phyloP scores from a whole-genome alignment of 331 rosid genomes.

The Quercus phellos region DNA sequence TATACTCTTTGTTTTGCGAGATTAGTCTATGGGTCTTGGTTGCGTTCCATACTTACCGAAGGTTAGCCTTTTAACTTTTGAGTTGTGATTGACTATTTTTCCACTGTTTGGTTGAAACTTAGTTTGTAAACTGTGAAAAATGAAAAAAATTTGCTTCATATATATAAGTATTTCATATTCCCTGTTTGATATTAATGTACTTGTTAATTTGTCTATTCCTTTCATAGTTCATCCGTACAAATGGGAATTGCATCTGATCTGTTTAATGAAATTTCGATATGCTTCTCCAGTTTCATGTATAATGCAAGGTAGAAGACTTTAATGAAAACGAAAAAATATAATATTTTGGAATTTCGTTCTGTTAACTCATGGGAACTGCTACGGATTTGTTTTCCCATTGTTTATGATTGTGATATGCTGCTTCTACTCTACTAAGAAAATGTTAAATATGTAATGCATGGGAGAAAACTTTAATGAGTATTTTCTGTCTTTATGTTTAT shows the following conservation, averaged over 20 bases:
- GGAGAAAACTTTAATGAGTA: not conserved
- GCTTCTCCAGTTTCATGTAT: not conserved
- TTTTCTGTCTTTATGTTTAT: too few relatives aligned
- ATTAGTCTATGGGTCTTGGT: constrained; percentile 93
- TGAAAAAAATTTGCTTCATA: not conserved
- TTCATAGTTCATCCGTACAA: not conserved
- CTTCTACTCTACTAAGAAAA: not conserved
- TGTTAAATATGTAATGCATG: not conserved
- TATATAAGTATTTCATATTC: not conserved
- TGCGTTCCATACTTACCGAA: constrained; percentile 94
- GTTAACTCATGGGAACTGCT: not conserved
- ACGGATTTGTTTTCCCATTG: not conserved
- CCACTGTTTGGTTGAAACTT: not conserved
- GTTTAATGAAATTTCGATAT: not conserved
- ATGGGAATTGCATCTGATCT: not conserved
- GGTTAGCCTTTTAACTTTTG: constrained; percentile 47
- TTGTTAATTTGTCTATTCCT: not conserved
- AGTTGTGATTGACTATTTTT: not conserved
- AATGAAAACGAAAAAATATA: not conserved
- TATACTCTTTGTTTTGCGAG: constrained; percentile 36
- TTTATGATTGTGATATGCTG: not conserved
- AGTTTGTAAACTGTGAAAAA: not conserved
- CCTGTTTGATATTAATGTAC: not conserved
- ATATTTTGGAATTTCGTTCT: not conserved
- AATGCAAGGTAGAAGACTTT: not conserved